Conservation (phyloP, 352 stramenopile species). For the Phytopythium boreale region DNA sequence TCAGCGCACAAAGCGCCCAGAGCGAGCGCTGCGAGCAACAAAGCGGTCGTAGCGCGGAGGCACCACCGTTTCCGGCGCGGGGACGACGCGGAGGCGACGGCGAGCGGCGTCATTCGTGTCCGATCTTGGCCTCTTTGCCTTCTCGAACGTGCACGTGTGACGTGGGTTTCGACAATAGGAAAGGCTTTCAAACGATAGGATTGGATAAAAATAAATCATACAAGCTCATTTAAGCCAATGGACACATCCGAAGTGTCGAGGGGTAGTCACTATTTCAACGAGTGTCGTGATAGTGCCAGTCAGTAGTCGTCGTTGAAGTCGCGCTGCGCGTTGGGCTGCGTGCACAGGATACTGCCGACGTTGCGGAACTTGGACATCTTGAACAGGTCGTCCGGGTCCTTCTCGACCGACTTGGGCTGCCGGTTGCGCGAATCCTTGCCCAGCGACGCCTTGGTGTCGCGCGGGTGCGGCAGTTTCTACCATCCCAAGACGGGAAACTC, state of each 20-base stretch:
- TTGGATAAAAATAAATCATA: neutral
- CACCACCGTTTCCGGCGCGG: constrained; percentile 1
- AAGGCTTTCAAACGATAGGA: neutral
- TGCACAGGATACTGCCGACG: constrained; percentile 59
- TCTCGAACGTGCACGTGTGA: neutral
- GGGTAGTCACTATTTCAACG: neutral
- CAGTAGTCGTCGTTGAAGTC: constrained; percentile 5
- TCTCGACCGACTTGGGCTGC: constrained; percentile 25
- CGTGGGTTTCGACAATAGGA: neutral
- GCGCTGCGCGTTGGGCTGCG: constrained; percentile 39
- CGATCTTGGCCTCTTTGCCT: neutral
- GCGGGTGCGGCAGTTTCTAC: constrained; percentile 69
- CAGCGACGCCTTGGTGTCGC: constrained; percentile 68
- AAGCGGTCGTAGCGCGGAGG: neutral
- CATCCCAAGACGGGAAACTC: neutral
- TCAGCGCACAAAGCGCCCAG: constrained; percentile 1
- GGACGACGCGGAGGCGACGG: neutral
- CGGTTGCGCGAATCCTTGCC: constrained; percentile 61
- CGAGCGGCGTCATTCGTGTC: neutral
- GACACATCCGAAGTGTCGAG: neutral
- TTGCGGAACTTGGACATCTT: constrained; percentile 89
- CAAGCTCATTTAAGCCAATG: neutral
- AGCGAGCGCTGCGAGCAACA: constrained; percentile 5
- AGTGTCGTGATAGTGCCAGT: neutral
- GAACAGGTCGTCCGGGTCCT: constrained; percentile 49